Conservation (phyloP, 441 rosid genomes). For the Mallotus repandus region DNA sequence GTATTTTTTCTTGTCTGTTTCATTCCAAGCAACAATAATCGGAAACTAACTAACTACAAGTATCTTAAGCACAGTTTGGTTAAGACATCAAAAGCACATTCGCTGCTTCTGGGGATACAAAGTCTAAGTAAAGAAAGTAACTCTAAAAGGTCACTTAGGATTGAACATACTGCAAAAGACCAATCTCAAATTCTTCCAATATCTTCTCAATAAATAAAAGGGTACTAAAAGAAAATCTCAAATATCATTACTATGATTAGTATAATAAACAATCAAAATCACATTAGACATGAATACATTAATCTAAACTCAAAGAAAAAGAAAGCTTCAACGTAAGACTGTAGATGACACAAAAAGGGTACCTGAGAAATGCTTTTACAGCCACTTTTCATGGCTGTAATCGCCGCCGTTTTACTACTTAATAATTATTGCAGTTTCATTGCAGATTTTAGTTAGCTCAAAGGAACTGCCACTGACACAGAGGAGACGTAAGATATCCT, state of each 20-base stretch:
- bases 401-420: conserved; percentile 24
- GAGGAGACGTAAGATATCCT: neutral
- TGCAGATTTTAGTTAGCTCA: neutral
- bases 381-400: conserved; percentile 21
- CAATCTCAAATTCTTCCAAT: too few species aligned
- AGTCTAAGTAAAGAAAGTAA: too few species aligned
- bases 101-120: too few species aligned
- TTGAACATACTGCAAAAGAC: too few species aligned
- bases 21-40: neutral
- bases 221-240: too few species aligned
- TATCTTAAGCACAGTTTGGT: neutral
- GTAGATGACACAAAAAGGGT: neutral
- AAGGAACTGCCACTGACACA: too few species aligned
- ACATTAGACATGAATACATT: neutral
- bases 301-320: neutral
- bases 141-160: too few species aligned
- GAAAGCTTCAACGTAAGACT: neutral
- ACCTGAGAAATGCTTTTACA: conserved; percentile 12
- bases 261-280: neutral
- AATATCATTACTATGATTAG: too few species aligned
- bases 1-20: neutral
- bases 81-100: too few species aligned
- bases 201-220: too few species aligned
- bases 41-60: neutral
- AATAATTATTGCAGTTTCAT: conserved; percentile 38